Conservation (phyloP, 805 yeast genomes). For the Tetrapisispora namnaoensis region DNA sequence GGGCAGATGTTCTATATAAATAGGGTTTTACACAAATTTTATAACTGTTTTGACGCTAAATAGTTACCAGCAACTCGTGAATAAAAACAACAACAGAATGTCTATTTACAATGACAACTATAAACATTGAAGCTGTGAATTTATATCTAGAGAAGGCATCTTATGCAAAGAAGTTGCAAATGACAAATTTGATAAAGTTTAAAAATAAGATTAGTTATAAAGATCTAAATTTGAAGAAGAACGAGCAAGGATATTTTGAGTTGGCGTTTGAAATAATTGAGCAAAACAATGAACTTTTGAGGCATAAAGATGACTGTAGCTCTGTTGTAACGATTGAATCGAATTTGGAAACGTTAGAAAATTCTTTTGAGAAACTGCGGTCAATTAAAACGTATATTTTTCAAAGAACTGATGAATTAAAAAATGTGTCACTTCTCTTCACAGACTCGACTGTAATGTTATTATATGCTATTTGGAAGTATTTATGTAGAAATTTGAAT, state of each 20-base stretch:
- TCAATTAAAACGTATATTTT: neutral
- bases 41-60: too few species aligned
- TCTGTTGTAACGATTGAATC: neutral
- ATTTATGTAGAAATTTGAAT: neutral
- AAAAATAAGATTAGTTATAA: neutral
- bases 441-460: neutral
- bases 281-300: neutral
- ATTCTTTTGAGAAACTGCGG: neutral
- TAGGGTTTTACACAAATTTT: too few species aligned
- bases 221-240: neutral
- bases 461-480: conserved; percentile 1
- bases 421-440: neutral
- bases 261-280: neutral
- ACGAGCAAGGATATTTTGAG: neutral
- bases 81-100: too few species aligned
- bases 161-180: neutral
- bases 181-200: neutral
- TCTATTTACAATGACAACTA: neutral
- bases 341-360: neutral
- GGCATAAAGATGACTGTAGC: neutral
- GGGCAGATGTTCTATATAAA: too few species aligned
- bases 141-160: neutral
- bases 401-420: neutral
- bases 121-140: neutral
- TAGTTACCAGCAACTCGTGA: too few species aligned